Evolutionary conservation across 2,329 filamentous ascomycete species (phyloP), one percentile per base, ranked within the genome.

Genomic region (Diaporthe helianthi): DNA sequence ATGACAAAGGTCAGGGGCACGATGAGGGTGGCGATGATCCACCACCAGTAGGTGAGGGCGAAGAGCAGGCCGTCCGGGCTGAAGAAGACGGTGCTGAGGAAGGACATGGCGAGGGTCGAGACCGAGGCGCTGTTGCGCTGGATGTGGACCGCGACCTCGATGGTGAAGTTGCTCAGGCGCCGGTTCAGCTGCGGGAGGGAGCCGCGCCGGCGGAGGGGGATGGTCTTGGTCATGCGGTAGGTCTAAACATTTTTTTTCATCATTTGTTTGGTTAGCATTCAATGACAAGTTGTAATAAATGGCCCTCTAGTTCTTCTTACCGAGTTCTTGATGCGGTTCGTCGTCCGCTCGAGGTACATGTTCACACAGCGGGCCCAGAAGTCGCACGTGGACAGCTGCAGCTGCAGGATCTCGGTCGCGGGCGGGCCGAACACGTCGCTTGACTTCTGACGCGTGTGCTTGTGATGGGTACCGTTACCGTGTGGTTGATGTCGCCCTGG

Each of bases 11-110:
- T 71, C 44, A 71, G 41, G 2, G 69, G 69, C 41, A 71, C 47
- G 9, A 71, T 51, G 33, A 71, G 69, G 29, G 69, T 69, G 19
- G 31, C 67, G 26, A 69, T 52, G 54, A 71, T 71, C 69, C 69
- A 71, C 69, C 69, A 71, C 69, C 69, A 71, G 63, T 71, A 60
- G 7, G 63, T 68, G 44, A 71, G 65, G 33, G 69, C 67, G 63
- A 71, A 60, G 54, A 71, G 24, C 19, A 71, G 67, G 29, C 69
- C 69, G 49, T 71, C 69, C 24, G 69, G 69, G 49, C 63, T 71
- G 67, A 71, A 69, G 69, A 71, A 71, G 63, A 71, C 65, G 31
- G 69, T 71, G 67, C 69, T 71, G 38, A 71, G 49, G 41, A 71
- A 67, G 33, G 69, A 71, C 26, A 71, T 33, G 36, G 67, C 69